A percentile compares a stretch with the other conserved stretches of the same genome.
These are phyloP conservation scores for Schwanniomyces vanrijiae DNA, from an alignment of 805 yeast species.

Conservation along the genomic window DNA sequence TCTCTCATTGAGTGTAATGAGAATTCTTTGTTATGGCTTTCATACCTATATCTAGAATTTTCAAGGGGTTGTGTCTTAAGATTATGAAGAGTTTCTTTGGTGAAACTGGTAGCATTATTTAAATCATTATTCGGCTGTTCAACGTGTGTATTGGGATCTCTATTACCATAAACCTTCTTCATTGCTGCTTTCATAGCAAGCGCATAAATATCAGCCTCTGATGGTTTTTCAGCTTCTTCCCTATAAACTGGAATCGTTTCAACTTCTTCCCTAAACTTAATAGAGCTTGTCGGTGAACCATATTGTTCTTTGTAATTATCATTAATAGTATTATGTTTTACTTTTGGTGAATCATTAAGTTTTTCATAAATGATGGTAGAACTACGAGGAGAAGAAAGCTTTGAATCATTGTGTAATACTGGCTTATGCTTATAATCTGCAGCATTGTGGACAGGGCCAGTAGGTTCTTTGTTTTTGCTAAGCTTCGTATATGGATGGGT, in stretches of 20 bases:
- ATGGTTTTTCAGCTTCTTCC: slow-evolving; percentile 6
- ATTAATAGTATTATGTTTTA: neutral
- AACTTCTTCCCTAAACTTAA: slow-evolving; percentile 36
- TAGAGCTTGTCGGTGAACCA: slow-evolving; percentile 30
- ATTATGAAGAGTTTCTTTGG: slow-evolving; percentile 2
- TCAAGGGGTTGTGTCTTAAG: slow-evolving; percentile 13
- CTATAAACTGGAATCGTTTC: slow-evolving; percentile 34
- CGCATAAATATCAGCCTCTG: slow-evolving; percentile 54
- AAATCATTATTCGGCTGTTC: neutral
- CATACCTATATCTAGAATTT: slow-evolving; percentile 20
- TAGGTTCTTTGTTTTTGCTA: neutral
- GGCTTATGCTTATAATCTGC: neutral
- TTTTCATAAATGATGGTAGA: slow-evolving; percentile 5
- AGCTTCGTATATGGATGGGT: slow-evolving; percentile 20
- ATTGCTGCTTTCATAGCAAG: slow-evolving; percentile 57
- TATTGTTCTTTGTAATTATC: slow-evolving; percentile 1
- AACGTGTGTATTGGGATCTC: slow-evolving; percentile 5
- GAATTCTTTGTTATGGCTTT: slow-evolving; percentile 33
- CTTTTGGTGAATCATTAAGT: neutral
- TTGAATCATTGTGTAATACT: neutral
- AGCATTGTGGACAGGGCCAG: neutral
- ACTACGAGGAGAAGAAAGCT: slow-evolving; percentile 6
- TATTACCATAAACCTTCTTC: slow-evolving; percentile 53
- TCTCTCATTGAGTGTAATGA: slow-evolving; percentile 31
- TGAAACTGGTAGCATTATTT: neutral